Evolutionary conservation across 352 stramenopile species (phyloP), one percentile per base, ranked within the genome.

Genomic region (Aphanomyces stellatus): DNA sequence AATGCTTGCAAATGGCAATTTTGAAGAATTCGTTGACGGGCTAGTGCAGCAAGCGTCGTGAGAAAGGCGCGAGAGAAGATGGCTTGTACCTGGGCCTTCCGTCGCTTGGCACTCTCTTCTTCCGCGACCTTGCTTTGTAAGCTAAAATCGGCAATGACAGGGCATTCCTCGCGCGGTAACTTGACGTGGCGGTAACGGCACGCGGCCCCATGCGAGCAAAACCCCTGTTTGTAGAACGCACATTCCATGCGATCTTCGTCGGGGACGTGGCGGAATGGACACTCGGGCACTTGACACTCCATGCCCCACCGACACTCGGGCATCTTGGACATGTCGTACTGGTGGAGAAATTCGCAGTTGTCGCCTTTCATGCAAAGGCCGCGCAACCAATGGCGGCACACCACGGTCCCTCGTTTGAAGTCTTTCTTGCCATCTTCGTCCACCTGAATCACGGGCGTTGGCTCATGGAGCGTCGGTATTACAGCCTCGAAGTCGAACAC

Each of bases 301-400:
- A 98, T 97, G 22, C 95, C 96, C 86, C 96, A 98, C 40, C 95
- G 88, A 75, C 96, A 99, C 51, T 98, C 83, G 11, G 96, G 96
- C 96, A 99, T 99, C 73, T 98, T 97, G 34, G 79, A 89, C 74
- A 98, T 91, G 78, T 98, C 94, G 42, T 69, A 65, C 61, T 87
- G 89, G 72, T 99, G 95, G 56, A 99, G 72, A 71, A 98, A 99
- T 78, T 98, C 95, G 74, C 95, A 99, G 61, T 94, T 95, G 69
- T 97, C 90, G 46, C 96, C 96, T 69, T 99, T 99, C 95, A 98
- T 98, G 74, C 96, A 99, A 33, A 99, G 81, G 71, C 96, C 95
- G 64, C 92, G 88, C 53, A 99, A 83, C 95, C 96, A 99, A 74
- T 99, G 96, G 66, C 95, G 91, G 75, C 96, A 99, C 30, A 99